Base-by-base conservation (phyloP, 345 rosid species). In the Citrus sp. region DNA sequence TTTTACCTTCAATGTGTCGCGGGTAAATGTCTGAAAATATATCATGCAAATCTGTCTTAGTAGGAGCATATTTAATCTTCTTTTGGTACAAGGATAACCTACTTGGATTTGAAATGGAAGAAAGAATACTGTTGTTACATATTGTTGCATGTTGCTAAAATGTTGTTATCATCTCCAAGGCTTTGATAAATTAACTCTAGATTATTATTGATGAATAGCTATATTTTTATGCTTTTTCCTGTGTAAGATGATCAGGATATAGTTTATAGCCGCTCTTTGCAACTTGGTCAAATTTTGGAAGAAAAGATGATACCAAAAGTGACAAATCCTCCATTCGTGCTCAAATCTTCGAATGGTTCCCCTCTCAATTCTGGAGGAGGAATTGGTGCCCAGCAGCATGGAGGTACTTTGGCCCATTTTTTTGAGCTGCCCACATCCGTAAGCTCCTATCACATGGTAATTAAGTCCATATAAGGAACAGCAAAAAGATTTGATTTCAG, bases 351-450 rank as follows among this genome's bases (percentile, higher is more conserved):
- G 24, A 92, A 74, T 60, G 90, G 80, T 82, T 93, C 97, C 66
- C 99, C 98, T 85, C 91, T 91, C 81, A 92, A 80, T 82, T 93
- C 94, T 34, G 88, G 86, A 62, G 98, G 98, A 78, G 98, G 99
- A 78, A 93, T 87, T 30, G 97, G 92, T 76, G 98, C 89, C 98
- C 98, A 95, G 78, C 73, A 83, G 78, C 98, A 93, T 0, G 86
- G 90, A 71, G 99, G 99, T 76, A 86, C 96, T 79, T 87, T 93
- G 54, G 85, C 89, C 95, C 92, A 90, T 81, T 86, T 89, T 65
- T 85, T 85, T 74, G 87, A 87, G 74, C 81, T 92, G 74, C 94
- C 93, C 40, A 89, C 92, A 70, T 92, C 98, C 81, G 88, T 82
- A 63, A 92, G 92, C 81, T 92, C 98, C 96, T 94, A 80, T 82